Evolutionary conservation across 108 stramenopile genomes (phyloP).

Genomic region (Skeletonema menzelii): DNA sequence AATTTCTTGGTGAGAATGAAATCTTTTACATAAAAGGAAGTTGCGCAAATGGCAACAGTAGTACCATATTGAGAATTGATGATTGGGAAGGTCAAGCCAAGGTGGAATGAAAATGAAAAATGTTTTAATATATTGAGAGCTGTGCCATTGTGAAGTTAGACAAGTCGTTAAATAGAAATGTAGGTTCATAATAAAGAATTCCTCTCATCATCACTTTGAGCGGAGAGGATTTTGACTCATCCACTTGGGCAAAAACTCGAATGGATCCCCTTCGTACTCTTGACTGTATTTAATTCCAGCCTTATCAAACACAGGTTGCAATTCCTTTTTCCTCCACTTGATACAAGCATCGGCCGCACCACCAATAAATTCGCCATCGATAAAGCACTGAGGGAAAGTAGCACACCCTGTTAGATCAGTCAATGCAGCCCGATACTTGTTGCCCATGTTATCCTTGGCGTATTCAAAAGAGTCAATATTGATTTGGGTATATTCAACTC

Average conservation of each 20-base stretch:
- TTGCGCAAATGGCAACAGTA: neutral
- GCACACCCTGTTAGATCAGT: conserved; percentile 48
- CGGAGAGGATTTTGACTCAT: conserved; percentile 29
- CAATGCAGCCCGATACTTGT: conserved; percentile 52
- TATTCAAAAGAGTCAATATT: conserved; percentile 45
- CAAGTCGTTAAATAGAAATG: neutral
- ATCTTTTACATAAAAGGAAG: conserved; percentile 3
- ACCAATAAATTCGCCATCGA: conserved; percentile 69
- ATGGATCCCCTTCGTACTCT: conserved; percentile 49
- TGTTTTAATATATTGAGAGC: too few relatives aligned
- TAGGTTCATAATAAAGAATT: neutral
- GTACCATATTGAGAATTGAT: too few relatives aligned
- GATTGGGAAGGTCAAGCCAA: too few relatives aligned
- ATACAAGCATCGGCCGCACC: conserved; percentile 77
- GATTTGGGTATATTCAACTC: conserved; percentile 18
- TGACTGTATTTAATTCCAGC: conserved; percentile 31
- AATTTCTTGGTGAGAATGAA: conserved; percentile 5
- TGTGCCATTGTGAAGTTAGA: too few relatives aligned
- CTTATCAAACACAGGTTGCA: conserved; percentile 41
- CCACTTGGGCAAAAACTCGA: conserved; percentile 62
- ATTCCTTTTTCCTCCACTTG: conserved; percentile 53
- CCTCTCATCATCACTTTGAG: neutral
- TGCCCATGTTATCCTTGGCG: conserved; percentile 73
- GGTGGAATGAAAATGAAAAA: too few relatives aligned
- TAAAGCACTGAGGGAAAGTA: conserved; percentile 63